Base-by-base conservation (phyloP, 2,329 filamentous ascomycete species). In the Curvularia eragrostidis region DNA sequence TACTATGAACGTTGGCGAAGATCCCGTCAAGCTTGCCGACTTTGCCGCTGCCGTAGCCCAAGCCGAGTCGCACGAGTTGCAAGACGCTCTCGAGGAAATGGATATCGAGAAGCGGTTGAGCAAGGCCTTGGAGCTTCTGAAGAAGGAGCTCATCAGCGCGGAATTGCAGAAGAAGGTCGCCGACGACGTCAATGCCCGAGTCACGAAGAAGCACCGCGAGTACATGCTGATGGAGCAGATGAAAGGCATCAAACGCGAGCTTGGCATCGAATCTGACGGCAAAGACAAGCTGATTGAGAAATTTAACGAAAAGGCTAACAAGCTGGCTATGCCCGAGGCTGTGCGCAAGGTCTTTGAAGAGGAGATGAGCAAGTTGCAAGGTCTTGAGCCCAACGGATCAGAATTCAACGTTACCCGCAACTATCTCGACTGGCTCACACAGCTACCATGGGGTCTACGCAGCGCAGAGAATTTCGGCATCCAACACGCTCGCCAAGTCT, bases 171-270 rank as follows among this genome's bases (percentile, higher is more conserved):
- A 91, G 56, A 99, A 98, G 82, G 98, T 99, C 57, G 92, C 91
- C 57, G 97, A 97, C 79, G 95, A 99, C 73, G 96, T 99, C 18
- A 95, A 98, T 77, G 92, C 87, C 72, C 97, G 97, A 79, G 98
- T 99, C 52, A 93, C 93, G 69, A 98, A 99, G 80, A 89, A 94
- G 28, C 95, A 99, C 76, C 88, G 95, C 51, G 95, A 99, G 75
- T 99, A 98, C 80, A 98, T 93, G 91, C 82, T 99, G 46, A 96
- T 97, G 92, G 95, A 99, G 79, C 96, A 99, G 77, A 97, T 99
- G 93, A 98, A 98, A 82, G 95, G 93, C 24, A 99, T 99, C 72
- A 90, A 92, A 57, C 87, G 95, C 57, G 95, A 99, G 78, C 86
- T 99, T 48, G 95, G 96, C 21, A 91, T 99, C 52, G 96, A 99